These are phyloP conservation scores for Gentiana macrophylla DNA, from an alignment of 257 asterid species.

Conservation along the genomic window DNA sequence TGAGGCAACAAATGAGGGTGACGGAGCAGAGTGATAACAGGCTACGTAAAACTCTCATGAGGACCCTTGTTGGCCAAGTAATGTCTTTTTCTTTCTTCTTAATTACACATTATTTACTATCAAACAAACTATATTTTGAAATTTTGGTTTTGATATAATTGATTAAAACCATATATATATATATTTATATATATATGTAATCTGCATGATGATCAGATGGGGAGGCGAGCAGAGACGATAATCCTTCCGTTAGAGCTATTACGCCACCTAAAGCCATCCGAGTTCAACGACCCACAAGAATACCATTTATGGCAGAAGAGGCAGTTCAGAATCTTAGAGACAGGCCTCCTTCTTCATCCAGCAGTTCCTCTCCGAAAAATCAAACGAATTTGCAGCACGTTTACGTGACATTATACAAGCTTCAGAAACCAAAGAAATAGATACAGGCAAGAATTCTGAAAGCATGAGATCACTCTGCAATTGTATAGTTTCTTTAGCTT, in stretches of 20 bases:
- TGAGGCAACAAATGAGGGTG: constrained; percentile 93
- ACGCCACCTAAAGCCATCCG: constrained; percentile 82
- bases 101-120: too few species aligned
- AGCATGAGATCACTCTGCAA: constrained; percentile 60
- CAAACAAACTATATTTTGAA: too few species aligned
- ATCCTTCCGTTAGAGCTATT: constrained; percentile 88
- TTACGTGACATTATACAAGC: constrained; percentile 40
- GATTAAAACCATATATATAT: background rate
- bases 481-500: constrained; percentile 54
- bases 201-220: constrained; percentile 50
- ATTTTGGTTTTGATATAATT: too few species aligned
- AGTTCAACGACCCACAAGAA: constrained; percentile 61
- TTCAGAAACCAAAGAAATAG: constrained; percentile 44
- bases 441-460: constrained; percentile 72
- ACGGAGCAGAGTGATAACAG: constrained; percentile 87
- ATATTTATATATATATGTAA: too few species aligned
- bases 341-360: constrained; percentile 72
- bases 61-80: constrained; percentile 97
- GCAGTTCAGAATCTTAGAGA: constrained; percentile 58
- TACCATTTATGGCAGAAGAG: constrained; percentile 93
- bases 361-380: constrained; percentile 53
- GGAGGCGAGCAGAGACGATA: constrained; percentile 94
- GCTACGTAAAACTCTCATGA: constrained; percentile 79
- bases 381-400: constrained; percentile 38
- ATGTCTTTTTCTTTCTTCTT: constrained; percentile 3